Conservation (phyloP, 1,139 yeast genomes). For the Suhomyces bolitotheri region DNA sequence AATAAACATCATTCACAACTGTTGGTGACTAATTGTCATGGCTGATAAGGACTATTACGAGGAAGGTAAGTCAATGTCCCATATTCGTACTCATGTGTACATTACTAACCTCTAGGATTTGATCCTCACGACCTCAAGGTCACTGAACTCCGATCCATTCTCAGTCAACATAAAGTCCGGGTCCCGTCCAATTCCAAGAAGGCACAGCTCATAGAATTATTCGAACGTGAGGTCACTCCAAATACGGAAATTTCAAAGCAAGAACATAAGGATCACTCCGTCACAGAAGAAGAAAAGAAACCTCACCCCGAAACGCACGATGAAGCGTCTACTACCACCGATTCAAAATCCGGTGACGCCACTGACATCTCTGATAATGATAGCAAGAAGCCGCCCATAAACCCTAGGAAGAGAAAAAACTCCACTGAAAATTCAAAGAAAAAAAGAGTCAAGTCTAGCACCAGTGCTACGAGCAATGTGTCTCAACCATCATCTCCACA, state of each 20-base stretch:
- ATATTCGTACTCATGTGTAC: not conserved
- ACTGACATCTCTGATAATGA: conserved; percentile 9
- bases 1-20: conserved; percentile 9
- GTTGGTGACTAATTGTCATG: conserved; percentile 16
- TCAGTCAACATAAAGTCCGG: conserved; percentile 56
- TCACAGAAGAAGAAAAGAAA: not conserved
- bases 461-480: conserved; percentile 1
- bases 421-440: conserved; percentile 6
- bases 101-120: conserved; percentile 44
- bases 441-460: conserved; percentile 30
- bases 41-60: conserved; percentile 25
- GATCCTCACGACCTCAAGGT: conserved; percentile 63
- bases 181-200: conserved; percentile 66
- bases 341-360: not conserved
- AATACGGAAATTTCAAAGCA: conserved; percentile 2
- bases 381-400: conserved; percentile 3
- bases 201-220: conserved; percentile 51
- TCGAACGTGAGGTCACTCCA: conserved; percentile 9
- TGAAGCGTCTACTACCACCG: not conserved
- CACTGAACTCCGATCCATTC: conserved; percentile 62
- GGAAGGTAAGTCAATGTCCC: conserved; percentile 22
- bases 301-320: not conserved
- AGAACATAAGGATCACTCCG: too few relatives aligned
- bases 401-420: conserved; percentile 21
- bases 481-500: not conserved